These are phyloP conservation scores for Anacardium occidentale DNA, from an alignment of 345 rosid genomes.

Conservation along the genomic window DNA sequence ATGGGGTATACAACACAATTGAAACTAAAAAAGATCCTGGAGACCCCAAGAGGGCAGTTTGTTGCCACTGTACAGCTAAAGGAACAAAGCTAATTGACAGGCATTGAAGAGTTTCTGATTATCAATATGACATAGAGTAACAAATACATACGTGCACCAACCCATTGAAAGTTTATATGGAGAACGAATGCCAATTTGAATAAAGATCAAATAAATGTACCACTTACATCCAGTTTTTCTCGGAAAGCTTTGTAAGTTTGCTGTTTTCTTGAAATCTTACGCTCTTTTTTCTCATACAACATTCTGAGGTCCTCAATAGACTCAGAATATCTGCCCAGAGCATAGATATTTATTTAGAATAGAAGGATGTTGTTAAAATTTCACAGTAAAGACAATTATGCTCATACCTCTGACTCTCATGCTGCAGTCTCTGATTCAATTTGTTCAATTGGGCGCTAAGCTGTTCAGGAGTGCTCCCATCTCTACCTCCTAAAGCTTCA, in stretches of 20 bases:
- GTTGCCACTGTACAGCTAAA: neutral
- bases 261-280: slow-evolving; percentile 58
- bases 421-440: slow-evolving; percentile 69
- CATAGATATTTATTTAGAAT: slow-evolving; percentile 5
- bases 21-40: neutral
- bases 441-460: slow-evolving; percentile 67
- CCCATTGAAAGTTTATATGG: neutral
- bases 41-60: neutral
- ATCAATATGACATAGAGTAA: neutral
- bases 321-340: slow-evolving; percentile 70
- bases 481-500: slow-evolving; percentile 73
- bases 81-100: neutral
- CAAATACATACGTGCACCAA: neutral
- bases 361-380: neutral
- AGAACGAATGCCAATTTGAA: slow-evolving; percentile 5
- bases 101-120: neutral
- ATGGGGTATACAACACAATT: neutral
- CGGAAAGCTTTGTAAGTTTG: slow-evolving; percentile 47
- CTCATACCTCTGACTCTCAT: slow-evolving; percentile 69
- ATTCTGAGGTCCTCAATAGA: slow-evolving; percentile 82
- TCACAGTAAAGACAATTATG: slow-evolving; percentile 17
- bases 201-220: slow-evolving; percentile 8
- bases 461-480: slow-evolving; percentile 79
- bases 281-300: slow-evolving; percentile 55
- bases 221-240: slow-evolving; percentile 63